phyloP scores from a whole-genome alignment of 495 filamentous ascomycete genomes.

The Aeminium ludgeri region DNA sequence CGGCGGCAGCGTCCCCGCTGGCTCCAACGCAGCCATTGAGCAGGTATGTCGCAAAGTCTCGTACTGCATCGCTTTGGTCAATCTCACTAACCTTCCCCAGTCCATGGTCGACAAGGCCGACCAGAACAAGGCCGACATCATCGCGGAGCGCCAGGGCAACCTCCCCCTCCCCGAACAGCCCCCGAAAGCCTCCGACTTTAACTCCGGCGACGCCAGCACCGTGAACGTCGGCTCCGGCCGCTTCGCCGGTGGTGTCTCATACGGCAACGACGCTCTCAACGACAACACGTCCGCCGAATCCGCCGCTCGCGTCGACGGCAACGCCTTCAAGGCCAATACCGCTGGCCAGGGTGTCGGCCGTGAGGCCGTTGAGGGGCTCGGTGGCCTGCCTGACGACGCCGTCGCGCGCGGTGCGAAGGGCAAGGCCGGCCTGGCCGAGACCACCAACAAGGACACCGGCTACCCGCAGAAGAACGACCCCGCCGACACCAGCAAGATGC shows the following conservation, averaged over 20 bases:
- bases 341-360: conserved; percentile 22
- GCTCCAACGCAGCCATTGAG: conserved; percentile 29
- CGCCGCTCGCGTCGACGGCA: conserved; percentile 33
- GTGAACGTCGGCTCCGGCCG: conserved; percentile 53
- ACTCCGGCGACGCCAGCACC: conserved; percentile 47
- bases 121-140: conserved; percentile 40
- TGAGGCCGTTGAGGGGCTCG: conserved; percentile 17
- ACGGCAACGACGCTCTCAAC: conserved; percentile 35
- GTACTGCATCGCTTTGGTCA: background rate
- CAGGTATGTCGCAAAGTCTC: background rate
- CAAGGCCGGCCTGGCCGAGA: conserved; percentile 19
- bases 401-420: conserved; percentile 21
- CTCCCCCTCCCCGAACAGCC: conserved; percentile 67
- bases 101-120: conserved; percentile 27
- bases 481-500: background rate
- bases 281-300: conserved; percentile 46
- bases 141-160: conserved; percentile 48
- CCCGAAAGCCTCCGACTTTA: conserved; percentile 56
- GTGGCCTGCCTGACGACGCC: conserved; percentile 26
- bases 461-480: conserved; percentile 23
- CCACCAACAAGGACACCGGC: conserved; percentile 23
- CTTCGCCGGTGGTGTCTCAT: conserved; percentile 37
- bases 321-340: conserved; percentile 16
- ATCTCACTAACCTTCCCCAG: conserved; percentile 17
- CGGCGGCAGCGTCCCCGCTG: conserved; percentile 28